Evolutionary conservation across 257 asterid species (phyloP), one percentile per base, ranked within the genome.

Genomic region (Ligustrum vulgare): DNA sequence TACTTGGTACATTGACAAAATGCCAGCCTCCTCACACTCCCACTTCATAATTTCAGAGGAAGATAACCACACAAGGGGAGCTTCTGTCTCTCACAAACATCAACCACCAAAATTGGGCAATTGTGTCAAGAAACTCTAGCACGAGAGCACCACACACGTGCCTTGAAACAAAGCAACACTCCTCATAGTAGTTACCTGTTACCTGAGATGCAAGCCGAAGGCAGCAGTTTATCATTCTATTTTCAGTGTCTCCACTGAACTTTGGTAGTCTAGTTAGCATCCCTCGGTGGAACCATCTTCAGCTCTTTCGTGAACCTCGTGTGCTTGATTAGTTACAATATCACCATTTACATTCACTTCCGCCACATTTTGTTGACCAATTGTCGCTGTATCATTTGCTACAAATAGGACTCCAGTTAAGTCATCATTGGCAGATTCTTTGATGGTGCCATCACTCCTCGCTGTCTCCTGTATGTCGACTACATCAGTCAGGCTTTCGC

Each of bases 401-500:
- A 8, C 8, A 5, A 18, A 16, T 39, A 35, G 13, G 47, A 5
- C 51, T 35, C 51, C 28, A 18, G 15, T 4, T 39, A 67, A 67
- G 49, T 33, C 4, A 18, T 6, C 34, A 9, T 23, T 60, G 67
- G 33, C 35, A 60, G 67, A 23, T 6, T 11, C 71, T 18, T 28
- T 39, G 49, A 47, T 62, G 63, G 45, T 10, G 35, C 47, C 75
- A 58, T 72, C 71, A 2, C 34, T 41, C 34, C n/a, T 45, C 23
- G 22, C 8, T n/a, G 25, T 33, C 49, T 54, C 69, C 18, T 37
- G 78, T 43, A 16, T 72, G 20, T 78, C 69, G 22, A 69, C 58
- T 18, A 31, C 25, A 41, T 34, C 76, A 18, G 76, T 16, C 31
- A 28, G 31, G 31, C 1, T 28, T 28, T 28, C 31, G 2, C 25